A percentile compares a stretch with the other conserved stretches of the same genome.
These are phyloP conservation scores for Pleurotus platypus DNA, from an alignment of 768 basidiomycete genomes.

Conservation along the genomic window DNA sequence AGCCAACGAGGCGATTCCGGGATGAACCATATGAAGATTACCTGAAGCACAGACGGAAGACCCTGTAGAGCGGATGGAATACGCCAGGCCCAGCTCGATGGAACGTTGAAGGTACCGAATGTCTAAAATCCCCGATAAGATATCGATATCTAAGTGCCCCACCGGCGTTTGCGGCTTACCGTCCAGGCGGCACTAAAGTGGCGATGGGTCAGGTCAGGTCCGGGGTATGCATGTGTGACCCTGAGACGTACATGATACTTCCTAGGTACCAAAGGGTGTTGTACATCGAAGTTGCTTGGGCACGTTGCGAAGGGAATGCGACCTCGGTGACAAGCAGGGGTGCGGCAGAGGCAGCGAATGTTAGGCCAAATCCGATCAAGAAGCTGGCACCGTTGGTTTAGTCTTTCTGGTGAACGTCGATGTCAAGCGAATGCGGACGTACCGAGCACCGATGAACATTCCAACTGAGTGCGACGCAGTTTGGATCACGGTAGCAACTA, in stretches of 20 bases:
- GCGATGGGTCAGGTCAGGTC: background rate
- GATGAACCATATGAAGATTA: constrained; percentile 33
- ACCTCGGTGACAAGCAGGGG: constrained; percentile 74
- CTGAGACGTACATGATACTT: constrained; percentile 52
- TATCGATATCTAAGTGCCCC: no score
- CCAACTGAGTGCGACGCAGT: constrained; percentile 54
- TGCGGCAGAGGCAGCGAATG: constrained; percentile 67
- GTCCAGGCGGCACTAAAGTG: constrained; percentile 60
- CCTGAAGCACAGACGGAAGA: constrained; percentile 30
- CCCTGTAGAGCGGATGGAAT: constrained; percentile 32
- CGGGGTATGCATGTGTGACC: no score
- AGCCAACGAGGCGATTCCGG: constrained; percentile 35
- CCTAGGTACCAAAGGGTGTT: constrained; percentile 77
- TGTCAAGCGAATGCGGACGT: constrained; percentile 2
- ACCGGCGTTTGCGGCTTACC: background rate
- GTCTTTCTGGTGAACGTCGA: background rate
- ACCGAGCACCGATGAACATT: constrained; percentile 70
- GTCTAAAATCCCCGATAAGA: constrained; percentile 20
- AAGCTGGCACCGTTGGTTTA: constrained; percentile 29
- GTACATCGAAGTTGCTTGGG: constrained; percentile 64
- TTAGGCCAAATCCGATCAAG: constrained; percentile 62
- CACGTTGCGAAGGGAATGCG: constrained; percentile 70
- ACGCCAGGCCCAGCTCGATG: constrained; percentile 37
- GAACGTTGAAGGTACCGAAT: constrained; percentile 52
- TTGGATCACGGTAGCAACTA: constrained; percentile 53